phyloP scores from a whole-genome alignment of 2,329 filamentous ascomycete genomes.

The Exophiala phaeomuriformis region DNA sequence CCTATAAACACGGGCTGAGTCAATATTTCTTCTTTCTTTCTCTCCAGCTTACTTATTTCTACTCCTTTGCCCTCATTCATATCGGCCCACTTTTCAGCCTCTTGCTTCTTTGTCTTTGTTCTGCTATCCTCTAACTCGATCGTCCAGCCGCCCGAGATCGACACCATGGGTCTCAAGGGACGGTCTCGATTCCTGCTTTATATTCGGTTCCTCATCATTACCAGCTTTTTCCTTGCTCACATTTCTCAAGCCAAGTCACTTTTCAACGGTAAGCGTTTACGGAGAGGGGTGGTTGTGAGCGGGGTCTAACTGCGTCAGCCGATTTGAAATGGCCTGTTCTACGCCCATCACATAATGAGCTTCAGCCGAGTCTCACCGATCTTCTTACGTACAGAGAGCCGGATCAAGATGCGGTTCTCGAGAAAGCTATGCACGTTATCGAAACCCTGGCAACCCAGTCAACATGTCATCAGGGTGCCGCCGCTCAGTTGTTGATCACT shows the following conservation, averaged over 20 bases:
- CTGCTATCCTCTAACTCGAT: neutral
- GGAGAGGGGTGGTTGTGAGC: neutral
- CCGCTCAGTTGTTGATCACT: constrained; percentile 17
- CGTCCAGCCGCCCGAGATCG: neutral
- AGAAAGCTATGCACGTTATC: constrained; percentile 20
- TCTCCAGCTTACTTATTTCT: neutral
- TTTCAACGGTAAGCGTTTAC: constrained; percentile 10
- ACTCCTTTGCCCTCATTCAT: neutral
- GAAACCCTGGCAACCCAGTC: constrained; percentile 16
- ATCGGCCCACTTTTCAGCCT: neutral
- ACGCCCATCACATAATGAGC: constrained; percentile 3
- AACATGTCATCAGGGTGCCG: constrained; percentile 21
- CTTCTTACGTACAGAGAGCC: constrained; percentile 14
- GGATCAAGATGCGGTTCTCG: constrained; percentile 15
- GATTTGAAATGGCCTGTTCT: constrained; percentile 17
- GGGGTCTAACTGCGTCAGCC: constrained; percentile 9
- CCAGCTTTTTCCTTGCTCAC: neutral
- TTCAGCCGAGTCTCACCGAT: constrained; percentile 17
- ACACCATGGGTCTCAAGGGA: neutral
- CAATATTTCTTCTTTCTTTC: neutral
- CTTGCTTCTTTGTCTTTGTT: neutral
- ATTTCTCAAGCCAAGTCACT: constrained; percentile 9
- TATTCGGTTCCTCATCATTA: neutral
- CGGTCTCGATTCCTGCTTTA: neutral
- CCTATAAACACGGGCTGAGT: neutral